Evolutionary conservation across 139 green algal species (phyloP), one percentile per base, ranked within the genome.

Genomic region (Micractinium sp.): DNA sequence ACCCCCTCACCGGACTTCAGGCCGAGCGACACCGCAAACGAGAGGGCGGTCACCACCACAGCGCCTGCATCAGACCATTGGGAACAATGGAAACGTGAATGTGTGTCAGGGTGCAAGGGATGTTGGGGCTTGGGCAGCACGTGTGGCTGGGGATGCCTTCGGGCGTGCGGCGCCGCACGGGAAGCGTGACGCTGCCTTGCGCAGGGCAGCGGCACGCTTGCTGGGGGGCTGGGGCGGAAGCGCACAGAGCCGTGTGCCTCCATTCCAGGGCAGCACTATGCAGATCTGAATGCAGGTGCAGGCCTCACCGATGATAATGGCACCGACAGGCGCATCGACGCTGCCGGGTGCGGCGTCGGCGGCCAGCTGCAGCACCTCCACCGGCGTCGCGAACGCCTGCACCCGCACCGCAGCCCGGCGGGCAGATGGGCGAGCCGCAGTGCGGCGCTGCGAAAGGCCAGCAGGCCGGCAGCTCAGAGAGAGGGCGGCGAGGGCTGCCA

Each of bases 291-390:
- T 12, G 35, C 33, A 56, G 74, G 16, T 31, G 74, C 31, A 4
- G 18, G 41, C 7, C 63, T 60, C 36, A 87, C 83, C 69, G 23
- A 89, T 33, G 1, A 89, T 60, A 16, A 88, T 87, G 29, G 82
- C 56, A 41, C 47, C 19, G 29, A 91, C 29, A 27, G 89, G 89
- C 13, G 89, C 89, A 18, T 92, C 89, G 16, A 92, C 89, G 22
- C 20, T 36, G 39, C 89, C 89, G 19, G 89, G 89, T 25, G 83
- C 83, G 31, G 67, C 27, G 53, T 85, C 60, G 29, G 36, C 47
- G 25, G 81, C 66, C 35, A 76, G 84, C 63, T 76, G 66, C 66
- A 35, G 22, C 35, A 83, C 0, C 56, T 88, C 61, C 5, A 16
- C 60, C 29, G 74, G 75, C 53, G 19, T 33, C 5, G 47, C 74